phyloP scores from a whole-genome alignment of 495 filamentous ascomycete species.

The Aeminium ludgeri region DNA sequence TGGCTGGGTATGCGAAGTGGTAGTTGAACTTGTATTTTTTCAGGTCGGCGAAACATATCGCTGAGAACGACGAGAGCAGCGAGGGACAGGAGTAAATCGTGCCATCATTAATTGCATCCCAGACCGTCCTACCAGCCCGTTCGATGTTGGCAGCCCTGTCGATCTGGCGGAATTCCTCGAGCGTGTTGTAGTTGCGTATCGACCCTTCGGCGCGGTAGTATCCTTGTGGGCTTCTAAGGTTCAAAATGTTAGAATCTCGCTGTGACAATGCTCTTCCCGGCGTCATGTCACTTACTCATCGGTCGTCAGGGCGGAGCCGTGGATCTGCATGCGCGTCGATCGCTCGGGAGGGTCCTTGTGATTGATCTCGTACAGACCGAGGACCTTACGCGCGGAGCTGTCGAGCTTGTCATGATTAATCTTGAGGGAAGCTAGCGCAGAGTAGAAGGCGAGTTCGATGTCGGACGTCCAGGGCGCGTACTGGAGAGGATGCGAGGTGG shows the following conservation, averaged over 20 bases:
- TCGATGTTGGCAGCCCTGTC: conserved; percentile 58
- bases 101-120: conserved; percentile 92
- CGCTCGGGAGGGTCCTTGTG: conserved; percentile 46
- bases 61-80: conserved; percentile 66
- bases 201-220: conserved; percentile 75
- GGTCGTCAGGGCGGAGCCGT: conserved; percentile 66
- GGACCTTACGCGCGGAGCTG: conserved; percentile 67
- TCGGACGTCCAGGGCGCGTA: conserved; percentile 84
- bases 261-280: background rate
- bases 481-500: conserved; percentile 27
- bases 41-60: conserved; percentile 87
- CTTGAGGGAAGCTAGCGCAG: conserved; percentile 70
- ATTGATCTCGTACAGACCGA: conserved; percentile 83
- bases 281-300: conserved; percentile 67
- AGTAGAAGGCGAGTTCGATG: conserved; percentile 89
- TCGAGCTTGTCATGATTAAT: conserved; percentile 94
- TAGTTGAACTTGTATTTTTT: conserved; percentile 93
- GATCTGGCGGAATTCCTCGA: conserved; percentile 72
- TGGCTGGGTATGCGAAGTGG: conserved; percentile 85
- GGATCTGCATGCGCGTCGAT: conserved; percentile 72
- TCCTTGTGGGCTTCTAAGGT: conserved; percentile 48
- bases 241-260: conserved; percentile 3
- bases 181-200: conserved; percentile 90
- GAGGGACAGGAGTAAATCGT: conserved; percentile 91
- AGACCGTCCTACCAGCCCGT: conserved; percentile 67